These are phyloP conservation scores for Aspergillus incahuasiensis DNA, from an alignment of 495 filamentous ascomycete species.

Conservation along the genomic window DNA sequence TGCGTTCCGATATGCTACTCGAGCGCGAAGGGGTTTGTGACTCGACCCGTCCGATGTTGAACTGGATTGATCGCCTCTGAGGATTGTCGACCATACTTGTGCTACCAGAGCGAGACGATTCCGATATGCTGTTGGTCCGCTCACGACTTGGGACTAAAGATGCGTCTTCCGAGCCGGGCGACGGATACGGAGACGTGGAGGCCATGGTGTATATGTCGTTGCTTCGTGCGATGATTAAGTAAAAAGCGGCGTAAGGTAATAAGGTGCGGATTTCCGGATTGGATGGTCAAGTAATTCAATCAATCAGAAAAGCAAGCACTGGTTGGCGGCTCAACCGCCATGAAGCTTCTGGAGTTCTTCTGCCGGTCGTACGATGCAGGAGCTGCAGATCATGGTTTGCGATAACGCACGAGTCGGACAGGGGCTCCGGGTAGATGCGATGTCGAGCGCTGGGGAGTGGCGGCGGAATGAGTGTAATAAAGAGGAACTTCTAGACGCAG, in stretches of 20 bases:
- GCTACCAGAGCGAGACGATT: constrained; percentile 16
- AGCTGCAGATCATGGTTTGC: constrained; percentile 28
- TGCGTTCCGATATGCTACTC: constrained; percentile 25
- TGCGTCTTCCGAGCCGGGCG: constrained; percentile 49
- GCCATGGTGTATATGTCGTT: constrained; percentile 15
- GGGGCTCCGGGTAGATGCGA: not conserved
- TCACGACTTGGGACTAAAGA: constrained; percentile 27
- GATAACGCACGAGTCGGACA: not conserved
- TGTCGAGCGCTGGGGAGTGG: not conserved
- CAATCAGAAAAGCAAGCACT: not conserved
- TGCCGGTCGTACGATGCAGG: constrained; percentile 20
- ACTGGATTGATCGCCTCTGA: constrained; percentile 41
- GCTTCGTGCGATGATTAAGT: not conserved
- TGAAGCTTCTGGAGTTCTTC: constrained; percentile 25
- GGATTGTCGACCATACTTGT: constrained; percentile 24
- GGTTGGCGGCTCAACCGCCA: constrained; percentile 19
- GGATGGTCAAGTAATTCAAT: not conserved
- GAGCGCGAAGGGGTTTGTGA: constrained; percentile 29
- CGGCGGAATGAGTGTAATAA: not conserved
- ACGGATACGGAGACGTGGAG: constrained; percentile 29
- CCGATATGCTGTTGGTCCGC: constrained; percentile 26
- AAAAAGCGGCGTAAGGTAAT: not conserved
- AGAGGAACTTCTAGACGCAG: not conserved
- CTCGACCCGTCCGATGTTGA: constrained; percentile 31
- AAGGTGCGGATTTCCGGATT: not conserved